Evolutionary conservation across 2,329 filamentous ascomycete species (phyloP), one percentile per base, ranked within the genome.

Genomic region (Paecilomyces sp.): DNA sequence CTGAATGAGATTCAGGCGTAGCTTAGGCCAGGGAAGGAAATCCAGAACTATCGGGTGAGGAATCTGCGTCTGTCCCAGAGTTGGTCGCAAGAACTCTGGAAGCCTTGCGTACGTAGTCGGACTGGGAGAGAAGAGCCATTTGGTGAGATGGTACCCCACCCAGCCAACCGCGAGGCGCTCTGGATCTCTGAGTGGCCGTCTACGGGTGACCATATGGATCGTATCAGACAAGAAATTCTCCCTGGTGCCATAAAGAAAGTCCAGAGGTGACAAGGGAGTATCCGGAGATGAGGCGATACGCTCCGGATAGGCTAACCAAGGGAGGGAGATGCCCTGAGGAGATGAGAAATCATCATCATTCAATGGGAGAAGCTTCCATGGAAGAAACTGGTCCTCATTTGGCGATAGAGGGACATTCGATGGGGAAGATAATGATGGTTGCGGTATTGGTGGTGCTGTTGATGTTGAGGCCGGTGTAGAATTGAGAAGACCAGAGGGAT

Each of bases 191-290:
- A 70, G 24, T 4, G 68, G 66, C 1, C 68, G 65, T 22, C 60
- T 54, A 28, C 64, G 63, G 8, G 66, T 52, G 12, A 54, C 24
- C 3, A 22, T 59, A 57, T 69, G 64, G 24, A 71, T 68, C 55
- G 62, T 58, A n/a, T 70, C 57, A 51, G 68, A 68, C 9, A 70
- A 60, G 13, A 55, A 47, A 41, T 71, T 71, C 50, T 63, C 62
- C 18, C 64, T 65, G 24, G 65, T 67, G 15, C 69, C 69, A 24
- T 71, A 68, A 1, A 71, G 55, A 4, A 71, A 55, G 13, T 70
- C 68, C 2, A 70, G 62, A 0, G 68, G 68, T 15, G 41, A 47
- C 0, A 67, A 68, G 28, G 58, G 36, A 2, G 64, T 63, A 15
- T 66, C 62, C 4, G 68, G 67, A 18, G 60, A 69, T 4, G 58